Base-by-base conservation (phyloP, 805 yeast species). In the Wickerhamiella qilinensis region DNA sequence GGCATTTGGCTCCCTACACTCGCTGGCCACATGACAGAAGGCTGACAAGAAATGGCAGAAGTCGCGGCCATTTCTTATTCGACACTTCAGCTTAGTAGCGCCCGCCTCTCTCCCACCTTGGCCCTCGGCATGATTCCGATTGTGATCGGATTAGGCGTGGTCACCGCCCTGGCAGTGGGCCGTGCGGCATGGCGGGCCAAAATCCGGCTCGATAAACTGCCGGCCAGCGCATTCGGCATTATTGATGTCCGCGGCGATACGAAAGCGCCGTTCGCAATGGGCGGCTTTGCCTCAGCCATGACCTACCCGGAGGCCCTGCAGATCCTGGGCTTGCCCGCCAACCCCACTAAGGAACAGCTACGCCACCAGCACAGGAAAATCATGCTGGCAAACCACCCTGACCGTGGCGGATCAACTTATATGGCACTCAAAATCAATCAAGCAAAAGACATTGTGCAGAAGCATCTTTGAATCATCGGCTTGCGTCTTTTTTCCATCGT, bases 351-450 rank as follows among this genome's bases (percentile, higher is more conserved):
- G 75, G 52, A 65, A 71, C 31, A 74, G 71, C 51, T 88, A 47
- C 77, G 77, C 56, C 75, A 71, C 43, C 73, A 75, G 41, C 94
- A 86, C 55, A 72, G 94, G 60, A 67, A 66, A 49, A 77, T 85
- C 51, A 81, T 86, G 91, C 60, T 83, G 59, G 71, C 79, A 36
- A 86, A 86, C 57, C 96, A 86, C 55, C 96, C 96, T 9, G 96
- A 86, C 63, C 80, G 76, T 55, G 95, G 95, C 25, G 96, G 96
- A 2, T 78, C 93, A 9, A 81, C 93, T 20, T 84, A 71, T 51
- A 57, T 86, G 57, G 94, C 96, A 35, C 76, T 86, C 42, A 86
- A 86, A 64, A 78, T 86, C 44, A 86, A 86, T 56, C 94, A 86
- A 61, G 35, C 35, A 24, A 7, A n/a, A 4, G 16, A 11, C 35